Evolutionary conservation across 2,329 filamentous ascomycete species (phyloP).

Genomic region (Sporothrix schenckii): DNA sequence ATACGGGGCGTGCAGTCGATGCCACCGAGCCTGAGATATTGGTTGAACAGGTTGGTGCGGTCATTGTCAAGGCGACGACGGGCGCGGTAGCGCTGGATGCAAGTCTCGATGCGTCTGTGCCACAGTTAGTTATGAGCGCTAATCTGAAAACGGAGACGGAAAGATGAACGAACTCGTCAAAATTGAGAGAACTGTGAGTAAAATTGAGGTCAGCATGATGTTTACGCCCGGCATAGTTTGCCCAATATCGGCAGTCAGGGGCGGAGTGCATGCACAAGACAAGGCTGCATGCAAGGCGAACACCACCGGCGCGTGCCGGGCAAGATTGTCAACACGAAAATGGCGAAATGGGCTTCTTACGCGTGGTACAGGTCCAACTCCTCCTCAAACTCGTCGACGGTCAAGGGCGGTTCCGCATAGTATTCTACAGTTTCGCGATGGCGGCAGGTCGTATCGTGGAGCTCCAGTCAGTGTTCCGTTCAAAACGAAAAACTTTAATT

Average conservation of each 20-base stretch:
- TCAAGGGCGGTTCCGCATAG: conserved; percentile 78
- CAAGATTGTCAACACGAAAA: not conserved
- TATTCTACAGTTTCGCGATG: conserved; percentile 54
- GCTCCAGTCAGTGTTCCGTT: not conserved
- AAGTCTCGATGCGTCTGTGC: conserved; percentile 75
- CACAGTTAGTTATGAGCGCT: conserved; percentile 21
- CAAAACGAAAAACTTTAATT: not conserved
- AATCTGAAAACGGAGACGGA: conserved; percentile 36
- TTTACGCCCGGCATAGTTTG: conserved; percentile 13
- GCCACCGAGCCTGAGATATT: conserved; percentile 82
- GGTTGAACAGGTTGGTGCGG: conserved; percentile 68
- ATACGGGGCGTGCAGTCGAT: conserved; percentile 61
- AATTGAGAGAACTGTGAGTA: conserved; percentile 29
- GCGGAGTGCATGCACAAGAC: conserved; percentile 6
- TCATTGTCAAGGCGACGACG: conserved; percentile 72
- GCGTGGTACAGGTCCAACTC: conserved; percentile 69
- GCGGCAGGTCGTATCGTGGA: not conserved
- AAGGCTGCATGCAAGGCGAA: conserved; percentile 14
- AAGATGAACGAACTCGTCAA: conserved; percentile 31
- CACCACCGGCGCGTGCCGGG: not conserved
- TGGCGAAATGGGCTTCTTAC: conserved; percentile 47
- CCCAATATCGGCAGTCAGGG: not conserved
- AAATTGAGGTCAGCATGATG: not conserved
- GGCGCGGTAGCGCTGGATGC: conserved; percentile 77
- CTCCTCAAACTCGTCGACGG: conserved; percentile 65